Conservation (phyloP, 371 early-diverging fungal genomes). For the Mucor irregularis region DNA sequence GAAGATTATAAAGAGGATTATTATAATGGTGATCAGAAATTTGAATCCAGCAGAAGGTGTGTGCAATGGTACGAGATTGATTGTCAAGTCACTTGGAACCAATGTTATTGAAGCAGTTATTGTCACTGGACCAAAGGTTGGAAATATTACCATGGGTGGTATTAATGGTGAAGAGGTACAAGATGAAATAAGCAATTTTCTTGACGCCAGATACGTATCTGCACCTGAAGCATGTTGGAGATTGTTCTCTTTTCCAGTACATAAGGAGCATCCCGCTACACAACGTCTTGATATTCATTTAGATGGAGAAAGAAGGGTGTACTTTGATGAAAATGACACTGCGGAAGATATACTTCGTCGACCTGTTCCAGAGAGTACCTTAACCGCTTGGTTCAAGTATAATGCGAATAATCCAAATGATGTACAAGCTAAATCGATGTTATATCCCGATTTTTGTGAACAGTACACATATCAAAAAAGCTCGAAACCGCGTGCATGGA, state of each 20-base stretch:
- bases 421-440: background rate
- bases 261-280: background rate
- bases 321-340: background rate
- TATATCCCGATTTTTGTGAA: background rate
- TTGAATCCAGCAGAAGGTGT: constrained; percentile 10
- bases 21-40: background rate
- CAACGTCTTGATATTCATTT: background rate
- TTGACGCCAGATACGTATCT: constrained; percentile 10
- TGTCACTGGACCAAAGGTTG: background rate
- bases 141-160: background rate
- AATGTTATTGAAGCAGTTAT: constrained; percentile 16
- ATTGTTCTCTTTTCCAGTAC: background rate
- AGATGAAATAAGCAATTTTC: constrained; percentile 21
- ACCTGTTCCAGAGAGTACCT: background rate
- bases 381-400: constrained; percentile 1
- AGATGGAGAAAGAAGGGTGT: background rate
- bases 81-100: constrained; percentile 4
- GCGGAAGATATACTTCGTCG: background rate
- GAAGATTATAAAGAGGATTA: too few species aligned
- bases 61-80: constrained; percentile 34
- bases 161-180: background rate
- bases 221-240: background rate
- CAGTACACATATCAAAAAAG: background rate
- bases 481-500: background rate
- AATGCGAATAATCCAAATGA: background rate